phyloP scores from a whole-genome alignment of 2,329 filamentous ascomycete genomes.

The Metarhizium anisopliae region DNA sequence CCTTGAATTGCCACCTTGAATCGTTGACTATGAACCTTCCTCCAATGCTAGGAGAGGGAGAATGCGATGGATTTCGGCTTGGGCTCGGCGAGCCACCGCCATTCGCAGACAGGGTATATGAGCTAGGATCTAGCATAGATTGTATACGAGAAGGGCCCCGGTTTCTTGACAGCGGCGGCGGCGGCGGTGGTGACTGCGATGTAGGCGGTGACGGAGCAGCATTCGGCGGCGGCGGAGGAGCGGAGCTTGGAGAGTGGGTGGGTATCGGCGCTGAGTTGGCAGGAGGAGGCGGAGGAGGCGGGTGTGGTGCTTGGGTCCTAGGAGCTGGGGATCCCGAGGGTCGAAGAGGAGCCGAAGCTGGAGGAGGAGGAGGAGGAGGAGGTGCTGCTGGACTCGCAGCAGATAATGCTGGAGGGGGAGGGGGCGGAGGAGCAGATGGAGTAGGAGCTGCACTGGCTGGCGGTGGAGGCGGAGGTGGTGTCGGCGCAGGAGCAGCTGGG shows the following conservation, averaged over 20 bases:
- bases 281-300: conserved; percentile 25
- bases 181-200: conserved; percentile 32
- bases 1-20: conserved; percentile 76
- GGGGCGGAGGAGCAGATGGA: conserved; percentile 31
- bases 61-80: conserved; percentile 21
- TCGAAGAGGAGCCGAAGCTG: conserved; percentile 24
- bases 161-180: conserved; percentile 25
- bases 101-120: conserved; percentile 64
- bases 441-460: conserved; percentile 26
- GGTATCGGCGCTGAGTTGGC: conserved; percentile 22
- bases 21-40: conserved; percentile 59
- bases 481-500: conserved; percentile 24
- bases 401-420: conserved; percentile 32
- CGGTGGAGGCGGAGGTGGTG: conserved; percentile 25
- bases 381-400: conserved; percentile 33
- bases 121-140: conserved; percentile 64
- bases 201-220: conserved; percentile 19
- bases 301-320: conserved; percentile 22
- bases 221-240: conserved; percentile 21
- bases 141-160: conserved; percentile 41
- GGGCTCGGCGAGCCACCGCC: conserved; percentile 44
- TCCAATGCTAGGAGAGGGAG: conserved; percentile 17
- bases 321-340: conserved; percentile 25
- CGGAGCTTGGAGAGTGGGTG: conserved; percentile 15
- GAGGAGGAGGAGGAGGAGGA: conserved; percentile 31